Base-by-base conservation (phyloP, 495 filamentous ascomycete genomes). In the Evansstolkia leycettana region DNA sequence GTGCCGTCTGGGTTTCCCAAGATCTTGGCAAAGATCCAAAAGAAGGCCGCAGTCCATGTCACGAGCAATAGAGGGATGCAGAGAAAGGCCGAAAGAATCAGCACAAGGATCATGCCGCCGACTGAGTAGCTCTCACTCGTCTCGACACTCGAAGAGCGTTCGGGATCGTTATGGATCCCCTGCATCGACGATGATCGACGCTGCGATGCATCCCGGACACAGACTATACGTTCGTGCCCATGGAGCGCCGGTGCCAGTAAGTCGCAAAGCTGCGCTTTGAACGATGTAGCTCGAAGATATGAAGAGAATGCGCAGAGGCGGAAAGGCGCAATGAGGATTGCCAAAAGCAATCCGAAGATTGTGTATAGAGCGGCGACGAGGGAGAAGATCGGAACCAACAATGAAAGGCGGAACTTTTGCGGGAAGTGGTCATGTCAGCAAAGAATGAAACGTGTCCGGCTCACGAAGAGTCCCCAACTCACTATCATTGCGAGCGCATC, bases 1-100 rank as follows among this genome's bases (percentile, higher is more conserved):
- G 67, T 70, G n/a, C 72, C 72, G 25, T 75, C 72, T 24, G 73
- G 75, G 47, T 78, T 72, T 1, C 76, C 76, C 26, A 81, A 48
- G 7, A 80, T 63, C 46, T 64, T 65, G 17, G 75, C 63, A 39
- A 72, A 76, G 36, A 74, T 51, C 76, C 76, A 81, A 56, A 79
- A 81, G 28, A 62, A 65, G 1, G 71, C 76, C 0, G 74, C 67
- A 0, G 67, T 69, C 76, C 76, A 81, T 7, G 67, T 62, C 2
- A 64, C 62, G 11, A 76, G 55, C 2, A 73, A 60, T 7, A 77
- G 53, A 10, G 58, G 65, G 1, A 76, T 43, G 31, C 69, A 68
- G 13, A 75, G 48, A 15, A 80, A 43, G 0, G 75, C 71, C 3
- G 72, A 72, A 13, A 76, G 40, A 0, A 73, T 32, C 18, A 75